Conservation (phyloP, 805 yeast genomes). For the Monosporozyma aquatica region DNA sequence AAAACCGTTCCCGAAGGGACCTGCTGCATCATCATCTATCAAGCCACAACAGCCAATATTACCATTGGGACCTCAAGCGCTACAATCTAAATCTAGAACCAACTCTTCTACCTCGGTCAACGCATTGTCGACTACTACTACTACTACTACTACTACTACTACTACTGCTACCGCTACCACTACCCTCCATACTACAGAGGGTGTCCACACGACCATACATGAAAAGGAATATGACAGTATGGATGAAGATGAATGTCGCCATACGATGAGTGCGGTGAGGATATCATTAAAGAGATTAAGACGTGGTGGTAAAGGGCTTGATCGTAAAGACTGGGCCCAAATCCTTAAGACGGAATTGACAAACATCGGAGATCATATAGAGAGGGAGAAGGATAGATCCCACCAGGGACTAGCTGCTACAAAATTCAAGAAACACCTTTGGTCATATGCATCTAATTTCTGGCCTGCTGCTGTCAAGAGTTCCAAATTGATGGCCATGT, state of each 20-base stretch:
- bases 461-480: conserved; percentile 88
- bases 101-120: conserved; percentile 3
- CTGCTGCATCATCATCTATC: conserved; percentile 13
- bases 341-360: conserved; percentile 57
- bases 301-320: conserved; percentile 64
- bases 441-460: conserved; percentile 75
- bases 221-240: conserved; percentile 59
- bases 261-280: conserved; percentile 54
- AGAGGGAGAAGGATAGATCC: conserved; percentile 28
- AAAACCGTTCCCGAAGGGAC: conserved; percentile 25
- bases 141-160: conserved; percentile 2
- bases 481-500: conserved; percentile 66
- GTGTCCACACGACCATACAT: conserved; percentile 6
- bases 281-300: conserved; percentile 57
- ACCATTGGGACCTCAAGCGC: no score
- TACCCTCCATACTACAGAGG: no score
- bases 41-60: background rate
- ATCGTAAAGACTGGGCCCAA: conserved; percentile 69
- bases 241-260: conserved; percentile 66
- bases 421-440: conserved; percentile 48
- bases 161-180: no score
- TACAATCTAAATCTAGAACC: conserved; percentile 14
- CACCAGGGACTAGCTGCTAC: background rate
- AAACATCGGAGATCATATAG: conserved; percentile 68
- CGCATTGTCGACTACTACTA: conserved; percentile 5